A percentile compares a stretch with the other conserved stretches of the same genome.
Conservation (phyloP, 225 moss, liverwort and hornwort genomes). For the Bryoerythrophyllum caledonicum region DNA sequence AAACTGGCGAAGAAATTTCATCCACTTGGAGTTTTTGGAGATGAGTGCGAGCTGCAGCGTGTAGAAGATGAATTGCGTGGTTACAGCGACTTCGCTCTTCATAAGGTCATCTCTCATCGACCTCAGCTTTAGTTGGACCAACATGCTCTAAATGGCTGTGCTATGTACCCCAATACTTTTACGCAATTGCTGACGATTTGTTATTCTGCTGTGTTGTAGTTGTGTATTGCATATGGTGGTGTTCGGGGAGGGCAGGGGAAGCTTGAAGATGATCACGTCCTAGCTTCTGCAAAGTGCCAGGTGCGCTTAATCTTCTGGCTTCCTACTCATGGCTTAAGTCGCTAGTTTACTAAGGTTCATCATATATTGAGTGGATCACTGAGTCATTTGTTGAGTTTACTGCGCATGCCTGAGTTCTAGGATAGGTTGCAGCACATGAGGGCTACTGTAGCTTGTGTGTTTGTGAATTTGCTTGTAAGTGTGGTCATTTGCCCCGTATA, state of each 20-base stretch:
- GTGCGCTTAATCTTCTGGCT: constrained; percentile 29
- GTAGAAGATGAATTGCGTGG: constrained; percentile 76
- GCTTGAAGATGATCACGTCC: constrained; percentile 61
- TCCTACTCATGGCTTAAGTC: constrained; percentile 3
- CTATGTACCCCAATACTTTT: neutral
- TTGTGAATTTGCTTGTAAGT: constrained; percentile 18
- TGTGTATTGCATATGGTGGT: constrained; percentile 79
- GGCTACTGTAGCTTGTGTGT: constrained; percentile 7
- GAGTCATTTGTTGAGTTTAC: constrained; percentile 4
- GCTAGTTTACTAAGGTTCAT: constrained; percentile 11
- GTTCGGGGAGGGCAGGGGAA: constrained; percentile 66
- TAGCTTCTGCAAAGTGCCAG: constrained; percentile 92
- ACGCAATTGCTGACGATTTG: constrained; percentile 18
- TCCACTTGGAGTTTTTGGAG: constrained; percentile 81
- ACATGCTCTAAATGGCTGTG: neutral
- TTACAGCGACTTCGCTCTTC: constrained; percentile 83
- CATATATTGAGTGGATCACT: neutral
- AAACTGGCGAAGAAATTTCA: constrained; percentile 75
- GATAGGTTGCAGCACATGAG: constrained; percentile 3
- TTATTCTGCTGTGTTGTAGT: constrained; percentile 40
- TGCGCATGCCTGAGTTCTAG: constrained; percentile 21
- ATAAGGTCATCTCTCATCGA: constrained; percentile 48
- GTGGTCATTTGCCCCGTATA: neutral
- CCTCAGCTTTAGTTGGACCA: constrained; percentile 3
- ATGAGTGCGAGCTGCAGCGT: constrained; percentile 86